phyloP scores from a whole-genome alignment of 805 yeast species.

The Clavispora carvajalis region DNA sequence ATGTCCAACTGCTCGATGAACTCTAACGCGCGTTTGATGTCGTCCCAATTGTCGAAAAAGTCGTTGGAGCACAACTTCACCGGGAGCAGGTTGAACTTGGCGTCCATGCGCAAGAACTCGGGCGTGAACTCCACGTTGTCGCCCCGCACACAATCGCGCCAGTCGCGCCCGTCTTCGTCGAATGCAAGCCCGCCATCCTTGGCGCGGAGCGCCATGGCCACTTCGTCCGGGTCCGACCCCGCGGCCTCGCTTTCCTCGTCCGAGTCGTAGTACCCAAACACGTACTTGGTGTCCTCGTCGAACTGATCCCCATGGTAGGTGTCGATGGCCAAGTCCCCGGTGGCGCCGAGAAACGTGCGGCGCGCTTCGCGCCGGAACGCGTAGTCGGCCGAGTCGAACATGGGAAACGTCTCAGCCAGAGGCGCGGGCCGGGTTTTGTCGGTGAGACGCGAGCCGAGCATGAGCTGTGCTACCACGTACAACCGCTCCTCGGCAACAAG shows the following conservation, averaged over 20 bases:
- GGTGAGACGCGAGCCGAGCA: conserved; percentile 9
- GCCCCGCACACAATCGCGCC: conserved; percentile 69
- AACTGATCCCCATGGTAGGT: conserved; percentile 57
- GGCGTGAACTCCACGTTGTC: conserved; percentile 33
- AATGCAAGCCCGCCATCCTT: conserved; percentile 35
- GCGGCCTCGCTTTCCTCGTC: conserved; percentile 12
- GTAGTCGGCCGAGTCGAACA: conserved; percentile 9
- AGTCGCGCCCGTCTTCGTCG: conserved; percentile 60
- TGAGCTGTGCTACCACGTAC: conserved; percentile 48
- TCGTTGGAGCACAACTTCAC: conserved; percentile 20
- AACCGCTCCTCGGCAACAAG: conserved; percentile 53
- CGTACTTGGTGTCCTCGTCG: conserved; percentile 63
- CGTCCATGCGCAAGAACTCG: conserved; percentile 16
- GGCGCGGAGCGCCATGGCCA: conserved; percentile 17
- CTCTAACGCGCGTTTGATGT: conserved; percentile 19
- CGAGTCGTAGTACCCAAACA: conserved; percentile 49
- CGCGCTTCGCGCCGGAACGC: conserved; percentile 7
- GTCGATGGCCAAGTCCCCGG: conserved; percentile 43
- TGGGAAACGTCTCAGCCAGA: conserved; percentile 4
- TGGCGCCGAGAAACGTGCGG: conserved; percentile 7
- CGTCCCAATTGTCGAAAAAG: conserved; percentile 24
- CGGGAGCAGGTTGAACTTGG: conserved; percentile 14
- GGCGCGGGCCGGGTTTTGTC: neutral
- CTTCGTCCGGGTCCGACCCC: conserved; percentile 5
- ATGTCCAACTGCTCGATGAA: conserved; percentile 21